Conservation (phyloP, 768 basidiomycete genomes). For the Galerina marginata region DNA sequence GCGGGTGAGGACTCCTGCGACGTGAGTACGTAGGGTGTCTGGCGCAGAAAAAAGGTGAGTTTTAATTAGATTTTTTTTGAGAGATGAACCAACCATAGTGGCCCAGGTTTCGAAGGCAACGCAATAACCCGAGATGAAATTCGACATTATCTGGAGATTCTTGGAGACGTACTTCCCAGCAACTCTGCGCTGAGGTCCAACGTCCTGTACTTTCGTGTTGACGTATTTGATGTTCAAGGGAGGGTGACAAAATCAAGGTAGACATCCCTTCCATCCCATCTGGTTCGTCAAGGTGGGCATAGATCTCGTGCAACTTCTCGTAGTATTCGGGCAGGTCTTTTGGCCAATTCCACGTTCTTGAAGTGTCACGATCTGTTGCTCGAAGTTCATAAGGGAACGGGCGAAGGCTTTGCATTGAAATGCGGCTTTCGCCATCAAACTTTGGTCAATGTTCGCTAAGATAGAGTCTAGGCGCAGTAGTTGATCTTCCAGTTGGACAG, state of each 20-base stretch:
- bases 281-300: slow-evolving; percentile 94
- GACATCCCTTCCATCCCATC: slow-evolving; percentile 99
- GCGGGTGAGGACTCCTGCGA: slow-evolving; percentile 84
- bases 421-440: slow-evolving; percentile 92
- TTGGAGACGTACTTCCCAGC: slow-evolving; percentile 96
- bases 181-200: slow-evolving; percentile 99
- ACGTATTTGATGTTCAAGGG: slow-evolving; percentile 93
- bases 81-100: slow-evolving; percentile 81
- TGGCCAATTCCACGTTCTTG: slow-evolving; percentile 44
- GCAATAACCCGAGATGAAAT: slow-evolving; percentile 86
- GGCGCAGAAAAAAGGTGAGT: slow-evolving; percentile 2
- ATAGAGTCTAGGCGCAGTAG: slow-evolving; percentile 79
- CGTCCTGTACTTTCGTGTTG: slow-evolving; percentile 96
- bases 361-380: slow-evolving; percentile 74
- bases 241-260: slow-evolving; percentile 83
- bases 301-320: slow-evolving; percentile 94
- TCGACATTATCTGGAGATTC: slow-evolving; percentile 88
- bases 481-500: slow-evolving; percentile 56
- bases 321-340: slow-evolving; percentile 72
- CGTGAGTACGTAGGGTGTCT: slow-evolving; percentile 96
- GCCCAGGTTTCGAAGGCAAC: slow-evolving; percentile 92
- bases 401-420: slow-evolving; percentile 95
- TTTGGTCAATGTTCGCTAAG: slow-evolving; percentile 81
- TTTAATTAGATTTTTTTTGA: neutral
- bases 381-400: slow-evolving; percentile 93